Conservation (phyloP, 768 basidiomycete species). For the Boletus sensibilis region DNA sequence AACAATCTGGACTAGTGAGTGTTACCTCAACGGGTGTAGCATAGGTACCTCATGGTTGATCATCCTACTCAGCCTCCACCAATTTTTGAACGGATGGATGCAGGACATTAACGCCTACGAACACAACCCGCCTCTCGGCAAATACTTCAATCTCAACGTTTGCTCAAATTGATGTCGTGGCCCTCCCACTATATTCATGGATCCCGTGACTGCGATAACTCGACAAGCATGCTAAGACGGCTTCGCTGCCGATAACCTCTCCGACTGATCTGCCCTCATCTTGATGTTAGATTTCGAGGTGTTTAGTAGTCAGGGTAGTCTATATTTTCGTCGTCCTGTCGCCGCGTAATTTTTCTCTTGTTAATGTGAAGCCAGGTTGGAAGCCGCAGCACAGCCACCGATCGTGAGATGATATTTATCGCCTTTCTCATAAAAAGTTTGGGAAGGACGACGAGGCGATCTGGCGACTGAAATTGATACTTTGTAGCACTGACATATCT, state of each 20-base stretch:
- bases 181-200: neutral
- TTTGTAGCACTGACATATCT: neutral
- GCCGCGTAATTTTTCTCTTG: neutral
- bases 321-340: neutral
- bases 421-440: conserved; percentile 13
- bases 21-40: neutral
- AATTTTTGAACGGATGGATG: conserved; percentile 73
- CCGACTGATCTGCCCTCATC: neutral
- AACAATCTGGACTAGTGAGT: conserved; percentile 86
- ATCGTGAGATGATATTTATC: conserved; percentile 28
- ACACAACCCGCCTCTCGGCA: conserved; percentile 45
- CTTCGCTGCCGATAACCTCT: neutral
- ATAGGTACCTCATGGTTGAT: neutral
- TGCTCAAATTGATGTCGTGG: conserved; percentile 25
- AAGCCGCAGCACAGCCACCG: conserved; percentile 25
- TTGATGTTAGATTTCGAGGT: neutral
- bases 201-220: neutral
- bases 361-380: neutral
- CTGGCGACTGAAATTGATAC: neutral
- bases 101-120: conserved; percentile 56
- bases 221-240: neutral
- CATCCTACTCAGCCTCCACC: conserved; percentile 50
- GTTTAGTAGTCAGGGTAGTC: neutral
- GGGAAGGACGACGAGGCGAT: neutral
- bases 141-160: conserved; percentile 62